These are phyloP conservation scores for Xanthoconium separans DNA, from an alignment of 1,284 basidiomycete species.

Conservation along the genomic window DNA sequence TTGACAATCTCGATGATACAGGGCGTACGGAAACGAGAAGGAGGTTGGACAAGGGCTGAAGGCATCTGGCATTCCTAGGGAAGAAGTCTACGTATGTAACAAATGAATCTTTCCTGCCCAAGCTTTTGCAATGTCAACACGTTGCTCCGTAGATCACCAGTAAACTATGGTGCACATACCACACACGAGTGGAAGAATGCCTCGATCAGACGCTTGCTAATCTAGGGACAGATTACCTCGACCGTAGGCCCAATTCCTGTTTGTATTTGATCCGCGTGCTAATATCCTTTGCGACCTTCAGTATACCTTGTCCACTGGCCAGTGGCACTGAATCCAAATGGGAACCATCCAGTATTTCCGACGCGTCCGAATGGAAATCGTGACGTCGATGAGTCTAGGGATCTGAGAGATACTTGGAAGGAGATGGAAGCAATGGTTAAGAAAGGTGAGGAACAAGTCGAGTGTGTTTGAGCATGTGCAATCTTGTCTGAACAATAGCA, in stretches of 20 bases:
- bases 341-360: slow-evolving; percentile 71
- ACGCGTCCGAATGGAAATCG: slow-evolving; percentile 66
- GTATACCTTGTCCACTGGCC: slow-evolving; percentile 87
- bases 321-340: slow-evolving; percentile 69
- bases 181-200: slow-evolving; percentile 71
- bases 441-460: slow-evolving; percentile 43
- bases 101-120: not conserved
- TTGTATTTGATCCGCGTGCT: not conserved
- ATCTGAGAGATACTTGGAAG: slow-evolving; percentile 74
- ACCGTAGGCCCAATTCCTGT: slow-evolving; percentile 45
- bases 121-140: not conserved
- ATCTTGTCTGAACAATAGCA: slow-evolving; percentile 27
- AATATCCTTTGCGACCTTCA: not conserved
- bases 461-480: not conserved
- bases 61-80: slow-evolving; percentile 73
- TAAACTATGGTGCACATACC: slow-evolving; percentile 72
- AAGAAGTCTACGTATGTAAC: slow-evolving; percentile 69
- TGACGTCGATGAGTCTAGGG: slow-evolving; percentile 66
- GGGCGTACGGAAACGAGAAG: slow-evolving; percentile 75
- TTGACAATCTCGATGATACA: slow-evolving; percentile 25
- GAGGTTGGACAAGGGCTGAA: slow-evolving; percentile 84
- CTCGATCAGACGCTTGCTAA: slow-evolving; percentile 71
- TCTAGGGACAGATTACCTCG: slow-evolving; percentile 78
- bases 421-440: slow-evolving; percentile 76
- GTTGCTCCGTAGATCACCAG: slow-evolving; percentile 54